Conservation (phyloP, 2,329 filamentous ascomycete genomes). For the Teratosphaeria gauchensis region DNA sequence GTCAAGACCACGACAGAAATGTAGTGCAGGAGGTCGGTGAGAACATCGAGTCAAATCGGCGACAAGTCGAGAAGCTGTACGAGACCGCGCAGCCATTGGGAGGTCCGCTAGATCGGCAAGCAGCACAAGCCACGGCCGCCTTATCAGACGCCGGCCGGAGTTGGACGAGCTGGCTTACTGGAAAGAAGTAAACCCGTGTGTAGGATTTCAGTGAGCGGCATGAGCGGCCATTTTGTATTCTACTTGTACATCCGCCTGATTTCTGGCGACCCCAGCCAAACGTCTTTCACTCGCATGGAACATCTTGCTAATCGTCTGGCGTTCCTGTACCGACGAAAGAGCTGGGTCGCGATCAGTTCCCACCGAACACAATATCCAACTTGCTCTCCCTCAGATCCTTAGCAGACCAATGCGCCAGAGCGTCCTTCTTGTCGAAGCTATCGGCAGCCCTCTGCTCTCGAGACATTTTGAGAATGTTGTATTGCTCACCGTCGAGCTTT, state of each 20-base stretch:
- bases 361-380: not conserved
- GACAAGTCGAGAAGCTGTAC: slow-evolving; percentile 18
- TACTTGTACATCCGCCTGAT: not conserved
- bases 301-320: not conserved
- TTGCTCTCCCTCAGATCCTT: slow-evolving; percentile 3
- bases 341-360: no score
- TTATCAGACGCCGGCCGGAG: slow-evolving; percentile 31
- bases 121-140: slow-evolving; percentile 18
- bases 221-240: not conserved
- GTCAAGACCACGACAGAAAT: slow-evolving; percentile 13
- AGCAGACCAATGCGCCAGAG: slow-evolving; percentile 4
- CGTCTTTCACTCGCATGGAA: no score
- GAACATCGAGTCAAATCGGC: slow-evolving; percentile 18
- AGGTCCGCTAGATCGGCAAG: slow-evolving; percentile 38
- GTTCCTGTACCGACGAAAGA: not conserved
- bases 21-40: slow-evolving; percentile 26
- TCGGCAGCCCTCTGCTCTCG: slow-evolving; percentile 3
- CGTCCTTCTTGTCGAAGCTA: slow-evolving; percentile 11
- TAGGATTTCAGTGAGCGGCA: not conserved
- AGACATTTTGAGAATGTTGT: not conserved
- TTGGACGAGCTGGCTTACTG: slow-evolving; percentile 37
- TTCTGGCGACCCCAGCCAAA: no score
- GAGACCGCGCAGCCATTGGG: slow-evolving; percentile 23
- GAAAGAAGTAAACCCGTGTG: slow-evolving; percentile 17
- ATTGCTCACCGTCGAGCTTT: slow-evolving; percentile 4